Conservation (phyloP, 2,329 filamentous ascomycete genomes). For the Colletotrichum acutatum region DNA sequence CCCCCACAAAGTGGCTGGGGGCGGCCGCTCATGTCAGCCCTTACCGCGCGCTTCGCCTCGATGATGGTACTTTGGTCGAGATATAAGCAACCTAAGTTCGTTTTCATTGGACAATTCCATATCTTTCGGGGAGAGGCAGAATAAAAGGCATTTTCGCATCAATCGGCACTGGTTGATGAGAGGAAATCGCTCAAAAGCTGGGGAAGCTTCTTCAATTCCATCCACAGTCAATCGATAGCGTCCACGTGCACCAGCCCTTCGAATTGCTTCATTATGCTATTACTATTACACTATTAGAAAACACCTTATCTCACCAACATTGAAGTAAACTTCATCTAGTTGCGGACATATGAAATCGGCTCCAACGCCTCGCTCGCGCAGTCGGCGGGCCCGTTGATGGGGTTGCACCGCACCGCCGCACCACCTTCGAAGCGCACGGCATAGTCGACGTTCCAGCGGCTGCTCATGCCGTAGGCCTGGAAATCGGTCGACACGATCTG, state of each 20-base stretch:
- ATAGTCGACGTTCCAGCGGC: conserved; percentile 59
- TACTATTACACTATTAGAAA: not conserved
- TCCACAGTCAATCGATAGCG: not conserved
- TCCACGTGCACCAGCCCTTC: not conserved
- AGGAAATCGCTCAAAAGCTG: not conserved
- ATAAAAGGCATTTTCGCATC: not conserved
- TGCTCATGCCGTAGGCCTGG: conserved; percentile 56
- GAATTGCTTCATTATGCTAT: not conserved
- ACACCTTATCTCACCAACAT: not conserved
- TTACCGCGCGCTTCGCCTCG: not conserved
- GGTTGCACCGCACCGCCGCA: conserved; percentile 45
- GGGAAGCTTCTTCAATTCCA: not conserved
- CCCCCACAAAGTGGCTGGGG: not conserved
- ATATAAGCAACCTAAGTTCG: not conserved
- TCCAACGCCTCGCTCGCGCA: conserved; percentile 38
- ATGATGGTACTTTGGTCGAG: not conserved
- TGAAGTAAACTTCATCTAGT: conserved; percentile 14
- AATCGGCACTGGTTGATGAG: not conserved
- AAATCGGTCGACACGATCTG: conserved; percentile 63
- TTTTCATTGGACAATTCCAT: not conserved
- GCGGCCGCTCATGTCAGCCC: not conserved
- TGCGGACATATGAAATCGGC: conserved; percentile 36
- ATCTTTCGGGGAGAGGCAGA: not conserved
- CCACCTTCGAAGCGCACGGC: conserved; percentile 43
- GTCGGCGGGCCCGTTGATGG: conserved; percentile 37